Conservation (phyloP, 495 filamentous ascomycete genomes). For the Penicillium paxilli region DNA sequence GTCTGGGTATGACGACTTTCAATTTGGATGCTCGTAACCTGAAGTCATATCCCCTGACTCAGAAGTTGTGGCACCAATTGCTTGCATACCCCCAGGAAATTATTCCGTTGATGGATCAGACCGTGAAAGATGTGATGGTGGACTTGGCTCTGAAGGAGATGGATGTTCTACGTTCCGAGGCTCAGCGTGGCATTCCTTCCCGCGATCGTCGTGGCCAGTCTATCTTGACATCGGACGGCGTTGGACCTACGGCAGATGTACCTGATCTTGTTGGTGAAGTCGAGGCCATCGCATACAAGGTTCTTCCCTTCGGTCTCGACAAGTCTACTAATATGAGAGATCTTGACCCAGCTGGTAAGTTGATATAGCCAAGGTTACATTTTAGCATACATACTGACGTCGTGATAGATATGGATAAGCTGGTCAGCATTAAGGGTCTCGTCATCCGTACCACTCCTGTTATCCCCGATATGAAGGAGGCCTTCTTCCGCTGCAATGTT, state of each 20-base stretch:
- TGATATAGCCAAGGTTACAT: neutral
- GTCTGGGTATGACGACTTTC: slow-evolving; percentile 75
- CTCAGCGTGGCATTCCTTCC: slow-evolving; percentile 42
- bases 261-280: slow-evolving; percentile 65
- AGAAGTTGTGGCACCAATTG: slow-evolving; percentile 93
- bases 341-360: slow-evolving; percentile 77
- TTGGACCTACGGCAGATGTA: slow-evolving; percentile 75
- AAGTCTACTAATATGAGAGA: slow-evolving; percentile 88
- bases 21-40: slow-evolving; percentile 89
- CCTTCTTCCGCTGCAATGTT: slow-evolving; percentile 91
- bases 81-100: slow-evolving; percentile 94
- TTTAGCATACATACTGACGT: slow-evolving; percentile 13
- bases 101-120: slow-evolving; percentile 93
- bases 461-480: slow-evolving; percentile 97
- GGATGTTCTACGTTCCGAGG: slow-evolving; percentile 62
- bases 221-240: slow-evolving; percentile 67
- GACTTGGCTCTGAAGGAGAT: slow-evolving; percentile 82
- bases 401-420: slow-evolving; percentile 81
- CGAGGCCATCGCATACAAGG: slow-evolving; percentile 73
- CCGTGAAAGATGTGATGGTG: slow-evolving; percentile 89
- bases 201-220: slow-evolving; percentile 26
- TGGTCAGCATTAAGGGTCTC: slow-evolving; percentile 92
- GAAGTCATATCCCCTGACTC: slow-evolving; percentile 86
- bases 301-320: slow-evolving; percentile 88
- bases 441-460: slow-evolving; percentile 95